A percentile compares a stretch with the other conserved stretches of the same genome.
phyloP scores from a whole-genome alignment of 2,329 filamentous ascomycete genomes.

The Phyllosticta citrichinensis region DNA sequence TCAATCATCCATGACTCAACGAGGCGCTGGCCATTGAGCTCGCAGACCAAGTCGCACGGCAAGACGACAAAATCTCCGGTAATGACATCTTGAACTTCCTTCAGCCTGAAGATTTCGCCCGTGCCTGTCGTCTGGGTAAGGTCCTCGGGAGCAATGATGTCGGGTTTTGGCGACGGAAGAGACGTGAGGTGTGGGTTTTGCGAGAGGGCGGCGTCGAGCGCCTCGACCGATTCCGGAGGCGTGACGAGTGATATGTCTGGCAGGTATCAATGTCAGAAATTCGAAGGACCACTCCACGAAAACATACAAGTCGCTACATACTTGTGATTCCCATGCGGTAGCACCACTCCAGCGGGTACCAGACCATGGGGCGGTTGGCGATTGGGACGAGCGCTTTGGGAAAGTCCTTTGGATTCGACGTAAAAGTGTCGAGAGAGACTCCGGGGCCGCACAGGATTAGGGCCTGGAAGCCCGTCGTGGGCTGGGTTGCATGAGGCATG shows the following conservation, averaged over 20 bases:
- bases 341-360: slow-evolving; percentile 81
- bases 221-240: slow-evolving; percentile 47
- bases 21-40: slow-evolving; percentile 71
- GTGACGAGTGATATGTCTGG: slow-evolving; percentile 48
- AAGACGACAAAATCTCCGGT: slow-evolving; percentile 81
- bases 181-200: slow-evolving; percentile 69
- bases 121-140: slow-evolving; percentile 81
- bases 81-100: slow-evolving; percentile 69
- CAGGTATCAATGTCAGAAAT: slow-evolving; percentile 8
- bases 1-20: slow-evolving; percentile 89
- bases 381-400: slow-evolving; percentile 76
- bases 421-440: slow-evolving; percentile 73
- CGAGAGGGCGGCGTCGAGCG: slow-evolving; percentile 60
- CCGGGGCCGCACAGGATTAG: slow-evolving; percentile 76
- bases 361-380: slow-evolving; percentile 79
- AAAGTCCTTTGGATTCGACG: slow-evolving; percentile 66
- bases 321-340: slow-evolving; percentile 69
- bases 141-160: slow-evolving; percentile 64
- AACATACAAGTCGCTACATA: slow-evolving; percentile 30
- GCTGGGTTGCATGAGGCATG: slow-evolving; percentile 71
- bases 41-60: slow-evolving; percentile 88
- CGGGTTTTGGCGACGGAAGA: slow-evolving; percentile 61
- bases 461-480: slow-evolving; percentile 69
- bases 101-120: slow-evolving; percentile 74
- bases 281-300: background rate